phyloP scores from a whole-genome alignment of 306 rosid genomes.

The Cyamopsis tetragonoloba region DNA sequence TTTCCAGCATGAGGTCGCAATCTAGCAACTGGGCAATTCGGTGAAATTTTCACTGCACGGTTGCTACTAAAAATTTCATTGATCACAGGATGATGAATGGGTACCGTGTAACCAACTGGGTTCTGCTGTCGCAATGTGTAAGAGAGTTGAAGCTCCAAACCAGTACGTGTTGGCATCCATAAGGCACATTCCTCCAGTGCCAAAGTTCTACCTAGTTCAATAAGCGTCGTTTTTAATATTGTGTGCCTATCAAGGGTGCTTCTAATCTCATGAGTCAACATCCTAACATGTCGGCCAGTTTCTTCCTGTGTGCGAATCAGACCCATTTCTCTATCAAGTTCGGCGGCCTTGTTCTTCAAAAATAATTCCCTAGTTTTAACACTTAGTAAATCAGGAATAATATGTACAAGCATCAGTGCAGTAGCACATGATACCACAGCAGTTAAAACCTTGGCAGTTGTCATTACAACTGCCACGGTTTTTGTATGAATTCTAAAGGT shows the following conservation, averaged over 20 bases:
- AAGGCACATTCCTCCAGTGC: conserved; percentile 93
- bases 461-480: conserved; percentile 69
- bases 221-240: conserved; percentile 66
- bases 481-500: conserved; percentile 56
- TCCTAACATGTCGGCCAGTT: conserved; percentile 81
- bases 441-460: conserved; percentile 68
- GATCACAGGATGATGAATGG: conserved; percentile 89
- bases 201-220: conserved; percentile 82
- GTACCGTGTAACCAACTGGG: conserved; percentile 87
- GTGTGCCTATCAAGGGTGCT: conserved; percentile 79
- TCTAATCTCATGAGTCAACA: conserved; percentile 79
- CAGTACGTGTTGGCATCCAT: conserved; percentile 98
- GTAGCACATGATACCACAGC: conserved; percentile 79
- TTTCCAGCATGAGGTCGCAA: conserved; percentile 66
- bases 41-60: conserved; percentile 64
- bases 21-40: conserved; percentile 84
- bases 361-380: conserved; percentile 70
- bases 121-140: conserved; percentile 92
- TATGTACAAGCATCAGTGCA: conserved; percentile 79
- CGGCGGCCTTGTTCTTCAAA: conserved; percentile 79
- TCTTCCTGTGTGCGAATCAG: conserved; percentile 76
- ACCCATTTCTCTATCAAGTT: conserved; percentile 84
- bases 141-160: conserved; percentile 93
- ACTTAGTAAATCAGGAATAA: conserved; percentile 75
- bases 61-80: conserved; percentile 78